phyloP scores from a whole-genome alignment of 805 yeast species.

The Saccharomycopsis fermentans region DNA sequence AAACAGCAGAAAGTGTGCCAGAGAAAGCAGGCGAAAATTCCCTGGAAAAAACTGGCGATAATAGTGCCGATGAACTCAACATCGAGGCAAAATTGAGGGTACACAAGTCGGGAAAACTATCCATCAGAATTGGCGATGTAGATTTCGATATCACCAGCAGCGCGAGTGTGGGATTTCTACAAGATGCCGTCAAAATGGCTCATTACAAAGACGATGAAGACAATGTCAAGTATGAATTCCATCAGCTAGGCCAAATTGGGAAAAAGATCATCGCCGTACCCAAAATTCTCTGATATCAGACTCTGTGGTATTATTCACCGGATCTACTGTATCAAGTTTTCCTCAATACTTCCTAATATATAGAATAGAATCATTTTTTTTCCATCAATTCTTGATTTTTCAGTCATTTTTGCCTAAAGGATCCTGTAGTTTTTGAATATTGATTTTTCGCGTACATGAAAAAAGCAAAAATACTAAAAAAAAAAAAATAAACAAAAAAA shows the following conservation, averaged over 20 bases:
- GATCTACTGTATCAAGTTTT: too few species aligned
- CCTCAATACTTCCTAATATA: too few species aligned
- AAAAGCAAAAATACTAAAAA: background rate
- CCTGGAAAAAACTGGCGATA: too few species aligned
- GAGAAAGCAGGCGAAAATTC: too few species aligned
- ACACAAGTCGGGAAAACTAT: conserved; percentile 75
- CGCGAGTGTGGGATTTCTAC: conserved; percentile 56
- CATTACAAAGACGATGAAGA: conserved; percentile 5
- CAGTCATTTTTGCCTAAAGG: too few species aligned
- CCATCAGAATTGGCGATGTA: conserved; percentile 63
- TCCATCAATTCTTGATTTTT: too few species aligned
- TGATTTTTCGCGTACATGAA: background rate
- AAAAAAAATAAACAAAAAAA: background rate
- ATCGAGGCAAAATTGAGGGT: conserved; percentile 65
- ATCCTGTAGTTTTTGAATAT: background rate
- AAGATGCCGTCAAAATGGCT: conserved; percentile 33
- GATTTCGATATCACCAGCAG: conserved; percentile 65
- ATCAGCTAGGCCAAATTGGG: conserved; percentile 17
- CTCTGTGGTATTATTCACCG: too few species aligned
- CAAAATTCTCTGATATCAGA: background rate
- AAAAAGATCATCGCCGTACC: conserved; percentile 14
- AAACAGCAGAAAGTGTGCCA: conserved; percentile 3
- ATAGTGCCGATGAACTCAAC: conserved; percentile 2
- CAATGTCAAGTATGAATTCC: conserved; percentile 3
- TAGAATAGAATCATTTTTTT: too few species aligned